These are phyloP conservation scores for Phytophthora tubulina DNA, from an alignment of 352 stramenopile species.

Conservation along the genomic window DNA sequence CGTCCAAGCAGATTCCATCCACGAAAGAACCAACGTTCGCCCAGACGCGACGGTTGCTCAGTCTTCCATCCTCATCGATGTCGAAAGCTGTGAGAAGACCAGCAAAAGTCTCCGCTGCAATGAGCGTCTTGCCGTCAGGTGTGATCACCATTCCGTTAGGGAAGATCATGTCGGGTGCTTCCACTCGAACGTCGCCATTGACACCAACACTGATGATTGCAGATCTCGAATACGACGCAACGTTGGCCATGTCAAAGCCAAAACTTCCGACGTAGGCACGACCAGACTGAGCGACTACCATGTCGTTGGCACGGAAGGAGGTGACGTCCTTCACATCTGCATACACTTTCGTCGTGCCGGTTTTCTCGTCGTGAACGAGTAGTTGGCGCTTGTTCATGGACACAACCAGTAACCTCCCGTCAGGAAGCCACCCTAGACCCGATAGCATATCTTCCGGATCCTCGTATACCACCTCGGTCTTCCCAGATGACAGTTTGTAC, in stretches of 20 bases:
- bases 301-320: conserved; percentile 60
- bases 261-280: conserved; percentile 68
- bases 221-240: conserved; percentile 42
- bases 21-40: conserved; percentile 51
- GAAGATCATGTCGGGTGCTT: conserved; percentile 63
- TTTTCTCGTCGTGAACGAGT: conserved; percentile 46
- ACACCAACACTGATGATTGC: conserved; percentile 61
- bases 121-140: conserved; percentile 71
- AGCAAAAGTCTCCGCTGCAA: conserved; percentile 65
- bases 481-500: conserved; percentile 50
- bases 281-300: conserved; percentile 53
- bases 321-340: conserved; percentile 57
- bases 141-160: conserved; percentile 74
- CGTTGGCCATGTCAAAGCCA: conserved; percentile 54
- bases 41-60: conserved; percentile 66
- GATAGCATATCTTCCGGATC: conserved; percentile 53
- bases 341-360: conserved; percentile 41
- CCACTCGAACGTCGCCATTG: conserved; percentile 50
- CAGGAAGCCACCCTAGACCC: conserved; percentile 63
- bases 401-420: conserved; percentile 58
- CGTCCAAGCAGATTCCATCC: conserved; percentile 73
- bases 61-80: conserved; percentile 48
- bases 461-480: conserved; percentile 49
- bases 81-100: conserved; percentile 64
- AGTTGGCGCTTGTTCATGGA: conserved; percentile 55